Evolutionary conservation across 2,329 filamentous ascomycete species (phyloP), one percentile per base, ranked within the genome.

Genomic region (Ophiosphaerella narmari): DNA sequence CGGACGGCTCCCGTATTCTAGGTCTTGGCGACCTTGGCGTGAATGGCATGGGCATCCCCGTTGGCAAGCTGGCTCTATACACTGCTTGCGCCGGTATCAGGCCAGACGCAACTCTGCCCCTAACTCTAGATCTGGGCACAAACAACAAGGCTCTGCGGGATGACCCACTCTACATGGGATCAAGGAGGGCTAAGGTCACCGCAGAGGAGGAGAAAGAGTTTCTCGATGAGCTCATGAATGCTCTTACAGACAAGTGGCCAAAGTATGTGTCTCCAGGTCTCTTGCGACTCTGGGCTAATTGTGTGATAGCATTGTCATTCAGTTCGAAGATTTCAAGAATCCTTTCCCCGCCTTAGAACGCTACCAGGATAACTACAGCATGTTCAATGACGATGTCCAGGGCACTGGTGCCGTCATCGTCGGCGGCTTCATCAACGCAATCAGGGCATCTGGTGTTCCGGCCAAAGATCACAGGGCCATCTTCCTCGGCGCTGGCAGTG

Each of bases 361-460:
- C 53, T 97, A 97, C 78, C 88, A 90, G 63, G 82, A 92, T 72
- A 84, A 82, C 59, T 93, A 96, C 81, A 92, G 90, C 75, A 95
- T 90, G 82, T 99, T 99, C 85, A 97, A 97, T 75, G 94, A 97
- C 70, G 93, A 99, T 72, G 94, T 99, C 70, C 93, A 97, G 80
- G 93, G 93, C 60, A 97, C 94, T 63, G 94, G 94, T 64, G 91
- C 93, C 57, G 94, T 99, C 67, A 91, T 97, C 55, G 83, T 97
- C 47, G 93, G 84, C 57, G 93, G 93, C 63, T 82, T 89, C 73
- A 85, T 89, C 76, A 84, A 82, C 59, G 82, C 82, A 24, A 91
- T 96, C 52, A 93, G 93, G 77, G 85, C 90, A 54, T 95, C 91
- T 12, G 89, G 88, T 43, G 86, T 96, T 13, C 89, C 91, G 24